Evolutionary conservation across 2,329 filamentous ascomycete species (phyloP).

Genomic region (Trichoderma asperellum): DNA sequence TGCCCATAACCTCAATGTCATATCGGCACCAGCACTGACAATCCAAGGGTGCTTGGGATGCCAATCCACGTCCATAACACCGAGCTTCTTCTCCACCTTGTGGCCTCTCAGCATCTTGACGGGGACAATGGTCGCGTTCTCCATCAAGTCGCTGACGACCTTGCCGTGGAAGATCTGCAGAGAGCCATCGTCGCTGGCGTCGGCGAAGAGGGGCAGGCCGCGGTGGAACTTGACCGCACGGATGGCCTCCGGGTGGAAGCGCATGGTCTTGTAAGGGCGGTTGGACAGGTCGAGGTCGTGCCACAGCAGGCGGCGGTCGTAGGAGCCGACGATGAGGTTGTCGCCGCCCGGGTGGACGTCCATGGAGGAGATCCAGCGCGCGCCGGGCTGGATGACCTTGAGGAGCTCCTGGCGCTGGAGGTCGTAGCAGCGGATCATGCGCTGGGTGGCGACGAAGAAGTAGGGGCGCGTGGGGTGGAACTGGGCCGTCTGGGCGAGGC

Average conservation of each 20-base stretch:
- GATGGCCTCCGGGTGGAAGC: constrained; percentile 92
- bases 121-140: constrained; percentile 94
- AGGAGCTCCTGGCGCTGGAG: constrained; percentile 87
- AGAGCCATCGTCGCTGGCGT: constrained; percentile 92
- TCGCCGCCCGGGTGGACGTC: constrained; percentile 92
- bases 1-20: constrained; percentile 88
- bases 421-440: constrained; percentile 91
- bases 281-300: constrained; percentile 92
- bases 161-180: constrained; percentile 97
- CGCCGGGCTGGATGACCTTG: constrained; percentile 91
- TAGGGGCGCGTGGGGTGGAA: constrained; percentile 94
- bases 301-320: constrained; percentile 92
- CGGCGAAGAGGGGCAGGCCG: constrained; percentile 83
- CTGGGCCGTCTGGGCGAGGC: constrained; percentile 80
- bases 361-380: constrained; percentile 90
- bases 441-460: constrained; percentile 95
- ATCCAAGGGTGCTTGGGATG: constrained; percentile 93
- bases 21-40: constrained; percentile 91
- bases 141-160: constrained; percentile 91
- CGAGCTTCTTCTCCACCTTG: constrained; percentile 80
- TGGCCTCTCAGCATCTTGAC: constrained; percentile 93
- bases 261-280: constrained; percentile 92
- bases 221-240: constrained; percentile 86
- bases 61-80: constrained; percentile 95
- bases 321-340: constrained; percentile 91